These are phyloP conservation scores for Flaveria floridana DNA, from an alignment of 140 eudicot genomes.

Conservation along the genomic window DNA sequence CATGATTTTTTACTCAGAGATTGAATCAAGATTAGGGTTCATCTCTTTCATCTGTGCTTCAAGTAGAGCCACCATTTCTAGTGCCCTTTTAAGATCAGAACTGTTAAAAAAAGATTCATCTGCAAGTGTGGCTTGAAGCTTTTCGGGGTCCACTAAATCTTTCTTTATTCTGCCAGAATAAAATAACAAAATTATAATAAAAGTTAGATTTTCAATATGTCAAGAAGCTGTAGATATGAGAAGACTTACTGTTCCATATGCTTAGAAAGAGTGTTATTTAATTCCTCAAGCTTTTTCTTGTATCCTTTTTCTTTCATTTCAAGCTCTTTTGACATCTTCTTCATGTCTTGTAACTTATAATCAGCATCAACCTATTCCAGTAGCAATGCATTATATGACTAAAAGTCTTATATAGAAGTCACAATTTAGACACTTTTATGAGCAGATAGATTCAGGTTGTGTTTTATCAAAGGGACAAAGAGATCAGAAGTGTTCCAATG, in stretches of 20 bases:
- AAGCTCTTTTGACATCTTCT: conserved; percentile 63
- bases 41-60: conserved; percentile 95
- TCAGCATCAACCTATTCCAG: conserved; percentile 85
- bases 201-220: neutral
- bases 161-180: conserved; percentile 61
- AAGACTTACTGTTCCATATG: conserved; percentile 91
- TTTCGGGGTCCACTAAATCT: conserved; percentile 86
- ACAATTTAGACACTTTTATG: neutral
- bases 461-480: neutral
- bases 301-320: conserved; percentile 82
- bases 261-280: conserved; percentile 49
- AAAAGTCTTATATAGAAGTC: neutral
- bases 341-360: conserved; percentile 87
- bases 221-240: neutral
- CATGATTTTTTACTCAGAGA: conserved; percentile 63
- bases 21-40: conserved; percentile 97
- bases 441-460: neutral
- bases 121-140: conserved; percentile 68
- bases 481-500: neutral
- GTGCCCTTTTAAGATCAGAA: conserved; percentile 65
- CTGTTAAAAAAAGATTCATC: conserved; percentile 57
- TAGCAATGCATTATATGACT: neutral
- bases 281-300: conserved; percentile 71
- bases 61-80: conserved; percentile 80
- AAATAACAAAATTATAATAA: neutral